Evolutionary conservation across 2,329 filamentous ascomycete genomes (phyloP), one percentile per base, ranked within the genome.

Genomic region (Diaporthe amygdali): DNA sequence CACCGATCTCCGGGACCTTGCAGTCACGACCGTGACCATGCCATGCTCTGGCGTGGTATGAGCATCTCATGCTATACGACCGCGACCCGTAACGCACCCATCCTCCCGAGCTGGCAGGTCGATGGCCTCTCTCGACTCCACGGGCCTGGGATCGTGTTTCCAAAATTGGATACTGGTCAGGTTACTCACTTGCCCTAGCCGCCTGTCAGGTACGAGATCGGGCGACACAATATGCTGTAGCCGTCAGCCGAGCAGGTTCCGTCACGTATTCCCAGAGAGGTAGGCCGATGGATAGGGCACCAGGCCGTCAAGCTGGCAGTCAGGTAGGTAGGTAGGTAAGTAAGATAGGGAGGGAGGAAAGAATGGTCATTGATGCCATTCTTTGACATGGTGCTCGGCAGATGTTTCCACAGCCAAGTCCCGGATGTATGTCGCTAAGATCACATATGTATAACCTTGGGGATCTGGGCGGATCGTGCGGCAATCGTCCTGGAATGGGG

Each of bases 1-100:
- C 44, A 72, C 71, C 59, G 52, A 67, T 70, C 71, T 64, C 52
- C 71, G 71, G 67, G 71, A 52, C 71, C 71, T 72, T 72, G 71
- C 71, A 72, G 59, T 66, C 61, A 59, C 67, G 44, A 66, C 63
- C 67, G 66, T 67, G 67, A 70, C 51, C 37, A 56, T 68, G 51
- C 27, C 59, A 63, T 32, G 27, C 30, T 41, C 47, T 44, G 27
- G 41, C 41, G 27, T 63, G 39, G 20, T 20, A n/a, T n/a, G n/a
- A n/a, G n/a, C 39, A 46, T 34, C 25, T 27, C 56, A 63, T 27
- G 25, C n/a, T 63, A 47, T 63, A 46, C 56, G 56, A 32, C 56
- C 41, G n/a, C n/a, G 56, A n/a, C 41, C 59, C 27, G 41, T n/a
- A 37, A 32, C 20, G 17, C 39, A 63, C 17, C 25, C 56, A 30